These are phyloP conservation scores for Globisporangium paddicum DNA, from an alignment of 352 stramenopile genomes.

Conservation along the genomic window DNA sequence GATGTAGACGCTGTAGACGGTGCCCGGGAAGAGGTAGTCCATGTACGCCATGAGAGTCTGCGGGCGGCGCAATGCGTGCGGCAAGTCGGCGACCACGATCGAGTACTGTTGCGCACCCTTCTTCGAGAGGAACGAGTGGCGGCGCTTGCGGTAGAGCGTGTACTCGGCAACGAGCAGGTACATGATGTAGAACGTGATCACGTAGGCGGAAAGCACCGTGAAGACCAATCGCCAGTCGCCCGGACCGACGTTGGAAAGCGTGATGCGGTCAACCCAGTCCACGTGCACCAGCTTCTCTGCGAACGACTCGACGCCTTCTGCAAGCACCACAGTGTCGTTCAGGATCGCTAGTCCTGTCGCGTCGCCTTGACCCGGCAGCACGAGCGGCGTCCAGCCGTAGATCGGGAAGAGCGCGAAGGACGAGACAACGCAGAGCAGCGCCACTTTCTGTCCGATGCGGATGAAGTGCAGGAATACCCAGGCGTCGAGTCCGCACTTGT, in stretches of 20 bases:
- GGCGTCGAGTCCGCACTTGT: conserved; percentile 61
- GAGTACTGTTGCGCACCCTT: conserved; percentile 68
- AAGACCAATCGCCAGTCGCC: conserved; percentile 65
- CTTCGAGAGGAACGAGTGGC: conserved; percentile 24
- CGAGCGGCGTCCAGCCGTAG: conserved; percentile 46
- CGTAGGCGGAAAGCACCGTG: conserved; percentile 45
- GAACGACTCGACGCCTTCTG: conserved; percentile 15
- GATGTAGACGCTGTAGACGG: conserved; percentile 67
- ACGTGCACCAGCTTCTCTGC: conserved; percentile 28
- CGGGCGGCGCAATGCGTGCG: conserved; percentile 38
- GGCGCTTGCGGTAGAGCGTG: conserved; percentile 17
- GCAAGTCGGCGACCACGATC: conserved; percentile 65
- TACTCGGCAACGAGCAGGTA: conserved; percentile 51
- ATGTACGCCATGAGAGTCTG: conserved; percentile 65
- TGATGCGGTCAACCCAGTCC: conserved; percentile 64
- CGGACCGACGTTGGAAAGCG: conserved; percentile 57
- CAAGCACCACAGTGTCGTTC: conserved; percentile 23
- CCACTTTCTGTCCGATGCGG: conserved; percentile 62
- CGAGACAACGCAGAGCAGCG: conserved; percentile 40
- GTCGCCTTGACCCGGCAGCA: conserved; percentile 23
- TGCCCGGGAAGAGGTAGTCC: conserved; percentile 56
- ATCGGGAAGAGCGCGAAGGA: conserved; percentile 71
- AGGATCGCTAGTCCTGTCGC: neutral
- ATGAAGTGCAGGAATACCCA: conserved; percentile 78
- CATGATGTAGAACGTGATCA: conserved; percentile 53